A percentile compares a stretch with the other conserved stretches of the same genome.
These are phyloP conservation scores for Metarhizium album DNA, from an alignment of 2,329 filamentous ascomycete species.

Conservation along the genomic window DNA sequence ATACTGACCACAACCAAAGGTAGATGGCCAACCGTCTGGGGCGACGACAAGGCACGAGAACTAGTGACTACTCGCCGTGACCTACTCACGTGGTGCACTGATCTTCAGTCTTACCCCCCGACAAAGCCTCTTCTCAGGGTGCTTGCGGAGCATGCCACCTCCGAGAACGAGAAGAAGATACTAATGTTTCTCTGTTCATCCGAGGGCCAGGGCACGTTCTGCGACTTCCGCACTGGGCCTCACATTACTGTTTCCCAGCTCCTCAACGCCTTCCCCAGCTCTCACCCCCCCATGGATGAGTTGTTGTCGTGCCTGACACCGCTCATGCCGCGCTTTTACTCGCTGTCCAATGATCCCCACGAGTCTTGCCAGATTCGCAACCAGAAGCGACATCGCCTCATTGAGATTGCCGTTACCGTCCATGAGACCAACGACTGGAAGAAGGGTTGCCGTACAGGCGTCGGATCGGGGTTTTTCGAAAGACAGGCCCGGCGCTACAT, in stretches of 20 bases:
- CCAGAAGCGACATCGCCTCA: constrained; percentile 62
- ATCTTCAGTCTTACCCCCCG: constrained; percentile 85
- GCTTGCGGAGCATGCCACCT: constrained; percentile 72
- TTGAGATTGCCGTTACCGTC: constrained; percentile 95
- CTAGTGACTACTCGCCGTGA: constrained; percentile 85
- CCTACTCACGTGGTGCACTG: constrained; percentile 89
- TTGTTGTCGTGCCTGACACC: constrained; percentile 73
- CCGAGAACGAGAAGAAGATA: constrained; percentile 78
- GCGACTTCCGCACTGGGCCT: constrained; percentile 83
- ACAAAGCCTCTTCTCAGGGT: constrained; percentile 80
- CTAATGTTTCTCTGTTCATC: constrained; percentile 76
- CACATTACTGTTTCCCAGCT: constrained; percentile 80
- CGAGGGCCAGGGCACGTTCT: constrained; percentile 86
- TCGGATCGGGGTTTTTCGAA: constrained; percentile 90
- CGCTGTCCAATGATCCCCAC: constrained; percentile 89
- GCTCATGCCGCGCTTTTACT: constrained; percentile 97
- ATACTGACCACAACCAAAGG: constrained; percentile 68
- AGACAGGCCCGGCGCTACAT: constrained; percentile 66
- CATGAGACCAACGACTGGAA: constrained; percentile 79
- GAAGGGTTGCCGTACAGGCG: constrained; percentile 61
- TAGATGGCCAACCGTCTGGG: constrained; percentile 97
- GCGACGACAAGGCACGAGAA: constrained; percentile 73
- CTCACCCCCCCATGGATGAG: constrained; percentile 74
- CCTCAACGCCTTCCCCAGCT: constrained; percentile 82
- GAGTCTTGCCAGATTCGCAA: constrained; percentile 59